Conservation (phyloP, 495 filamentous ascomycete species). For the Neurospora sp. region DNA sequence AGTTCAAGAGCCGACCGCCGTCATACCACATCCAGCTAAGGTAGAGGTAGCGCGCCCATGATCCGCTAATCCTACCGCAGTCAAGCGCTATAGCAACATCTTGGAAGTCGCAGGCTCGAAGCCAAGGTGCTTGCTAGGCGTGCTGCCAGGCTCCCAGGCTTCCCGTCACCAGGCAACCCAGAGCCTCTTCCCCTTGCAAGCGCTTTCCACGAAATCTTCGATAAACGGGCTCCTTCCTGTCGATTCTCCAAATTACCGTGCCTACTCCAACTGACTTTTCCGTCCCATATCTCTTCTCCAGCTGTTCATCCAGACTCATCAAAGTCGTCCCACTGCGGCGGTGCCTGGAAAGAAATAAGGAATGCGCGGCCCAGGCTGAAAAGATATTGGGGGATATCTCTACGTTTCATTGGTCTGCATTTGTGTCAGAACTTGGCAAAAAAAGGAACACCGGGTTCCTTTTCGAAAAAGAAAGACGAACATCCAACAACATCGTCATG, state of each 20-base stretch:
- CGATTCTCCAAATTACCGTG: not conserved
- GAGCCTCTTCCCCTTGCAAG: not conserved
- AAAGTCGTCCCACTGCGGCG: not conserved
- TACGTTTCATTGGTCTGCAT: not conserved
- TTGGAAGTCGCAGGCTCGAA: not conserved
- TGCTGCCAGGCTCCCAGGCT: not conserved
- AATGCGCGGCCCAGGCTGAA: not conserved
- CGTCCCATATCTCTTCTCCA: not conserved
- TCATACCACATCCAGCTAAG: not conserved
- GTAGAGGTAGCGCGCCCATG: not conserved
- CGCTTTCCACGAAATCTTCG: not conserved
- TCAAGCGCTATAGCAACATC: not conserved
- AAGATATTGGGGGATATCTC: not conserved
- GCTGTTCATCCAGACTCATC: not conserved
- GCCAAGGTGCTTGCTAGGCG: not conserved
- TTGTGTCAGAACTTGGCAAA: not conserved
- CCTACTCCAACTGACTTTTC: not conserved
- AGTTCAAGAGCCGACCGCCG: not conserved
- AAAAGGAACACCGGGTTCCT: not conserved
- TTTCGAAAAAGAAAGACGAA: not conserved
- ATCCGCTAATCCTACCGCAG: not conserved
- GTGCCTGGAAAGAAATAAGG: not conserved
- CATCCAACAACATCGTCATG: not conserved
- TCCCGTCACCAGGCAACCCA: not conserved
- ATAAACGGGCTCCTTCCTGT: not conserved